phyloP scores from a whole-genome alignment of 148 eudicot species.

The Camellia granthamiana region DNA sequence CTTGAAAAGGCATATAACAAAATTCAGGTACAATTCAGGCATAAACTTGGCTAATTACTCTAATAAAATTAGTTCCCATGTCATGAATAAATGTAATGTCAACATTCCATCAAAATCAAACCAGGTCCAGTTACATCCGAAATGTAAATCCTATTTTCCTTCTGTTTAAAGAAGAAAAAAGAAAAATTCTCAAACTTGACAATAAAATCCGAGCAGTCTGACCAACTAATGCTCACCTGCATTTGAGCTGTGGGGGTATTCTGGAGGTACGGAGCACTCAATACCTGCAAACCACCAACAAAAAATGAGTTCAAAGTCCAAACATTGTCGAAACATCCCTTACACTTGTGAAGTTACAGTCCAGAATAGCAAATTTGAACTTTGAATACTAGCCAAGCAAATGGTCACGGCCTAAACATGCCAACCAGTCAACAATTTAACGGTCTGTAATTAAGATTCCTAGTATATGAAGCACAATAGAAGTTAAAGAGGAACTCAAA shows the following conservation, averaged over 20 bases:
- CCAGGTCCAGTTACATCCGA: background rate
- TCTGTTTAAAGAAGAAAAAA: background rate
- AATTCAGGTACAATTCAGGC: constrained; percentile 8
- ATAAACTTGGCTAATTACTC: background rate
- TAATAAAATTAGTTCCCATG: background rate
- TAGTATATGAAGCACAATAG: background rate
- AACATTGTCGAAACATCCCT: background rate
- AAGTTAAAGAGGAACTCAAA: background rate
- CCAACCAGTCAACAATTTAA: background rate
- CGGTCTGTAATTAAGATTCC: background rate
- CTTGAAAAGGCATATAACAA: constrained; percentile 26
- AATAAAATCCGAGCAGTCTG: background rate
- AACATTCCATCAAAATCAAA: background rate
- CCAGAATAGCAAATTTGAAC: background rate
- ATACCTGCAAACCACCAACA: constrained; percentile 44
- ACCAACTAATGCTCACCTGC: constrained; percentile 45
- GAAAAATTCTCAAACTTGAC: background rate
- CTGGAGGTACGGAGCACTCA: constrained; percentile 83
- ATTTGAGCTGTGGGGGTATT: constrained; percentile 29
- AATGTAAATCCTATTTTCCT: background rate
- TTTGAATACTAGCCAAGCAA: background rate
- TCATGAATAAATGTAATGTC: background rate
- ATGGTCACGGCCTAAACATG: background rate
- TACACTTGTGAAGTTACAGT: background rate
- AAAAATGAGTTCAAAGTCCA: background rate